Percentiles rank a stretch among this genome's conserved stretches.
These are phyloP conservation scores for Fraxinus velutina DNA, from an alignment of 305 asterid species.

Conservation along the genomic window DNA sequence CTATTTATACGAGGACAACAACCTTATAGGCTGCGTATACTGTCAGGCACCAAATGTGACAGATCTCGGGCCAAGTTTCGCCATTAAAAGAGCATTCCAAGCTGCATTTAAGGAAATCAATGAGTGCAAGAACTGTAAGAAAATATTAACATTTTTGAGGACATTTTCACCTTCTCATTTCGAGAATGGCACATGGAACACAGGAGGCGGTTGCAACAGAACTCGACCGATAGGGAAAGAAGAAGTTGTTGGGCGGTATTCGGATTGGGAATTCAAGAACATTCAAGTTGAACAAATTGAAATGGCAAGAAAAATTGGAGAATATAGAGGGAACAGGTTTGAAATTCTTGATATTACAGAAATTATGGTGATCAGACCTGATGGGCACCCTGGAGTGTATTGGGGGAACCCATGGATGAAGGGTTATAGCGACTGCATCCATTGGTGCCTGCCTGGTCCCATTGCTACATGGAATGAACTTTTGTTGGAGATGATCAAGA, in stretches of 20 bases:
- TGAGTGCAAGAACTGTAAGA: constrained; percentile 37
- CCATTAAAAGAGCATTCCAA: constrained; percentile 47
- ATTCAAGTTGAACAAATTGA: constrained; percentile 48
- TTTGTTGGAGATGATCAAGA: constrained; percentile 43
- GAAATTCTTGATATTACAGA: constrained; percentile 52
- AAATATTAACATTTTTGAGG: constrained; percentile 29
- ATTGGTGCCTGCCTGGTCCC: constrained; percentile 57
- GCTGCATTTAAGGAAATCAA: constrained; percentile 47
- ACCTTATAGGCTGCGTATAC: constrained; percentile 54
- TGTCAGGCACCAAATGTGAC: constrained; percentile 41
- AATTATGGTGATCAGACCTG: constrained; percentile 51
- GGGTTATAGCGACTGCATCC: constrained; percentile 46
- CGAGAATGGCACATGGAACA: constrained; percentile 55
- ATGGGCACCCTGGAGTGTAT: constrained; percentile 52
- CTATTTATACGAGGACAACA: constrained; percentile 44
- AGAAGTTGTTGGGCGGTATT: constrained; percentile 16
- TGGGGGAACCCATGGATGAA: constrained; percentile 53
- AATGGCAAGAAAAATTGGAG: constrained; percentile 30
- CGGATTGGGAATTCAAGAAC: constrained; percentile 31
- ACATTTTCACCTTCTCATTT: constrained; percentile 57
- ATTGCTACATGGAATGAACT: constrained; percentile 65
- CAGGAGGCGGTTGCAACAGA: constrained; percentile 55
- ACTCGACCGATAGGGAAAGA: constrained; percentile 37
- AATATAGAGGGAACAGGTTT: constrained; percentile 26
- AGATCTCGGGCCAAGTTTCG: constrained; percentile 39